Evolutionary conservation across 2,329 filamentous ascomycete genomes (phyloP).

Genomic region (Eurotiales sp.): DNA sequence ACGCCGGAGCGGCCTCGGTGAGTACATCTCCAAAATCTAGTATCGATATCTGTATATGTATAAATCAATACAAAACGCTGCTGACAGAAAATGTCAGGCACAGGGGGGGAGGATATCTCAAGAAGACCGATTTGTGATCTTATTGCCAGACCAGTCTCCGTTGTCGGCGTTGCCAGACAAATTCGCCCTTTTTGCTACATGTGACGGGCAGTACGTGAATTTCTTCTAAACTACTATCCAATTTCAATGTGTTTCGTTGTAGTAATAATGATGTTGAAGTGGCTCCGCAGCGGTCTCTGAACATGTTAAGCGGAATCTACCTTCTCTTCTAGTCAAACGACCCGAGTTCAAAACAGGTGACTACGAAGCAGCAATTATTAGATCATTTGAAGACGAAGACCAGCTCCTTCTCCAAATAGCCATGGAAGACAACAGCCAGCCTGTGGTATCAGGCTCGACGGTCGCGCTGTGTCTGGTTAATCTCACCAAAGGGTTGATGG

Average conservation of each 20-base stretch:
- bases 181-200: slow-evolving; percentile 31
- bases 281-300: slow-evolving; percentile 31
- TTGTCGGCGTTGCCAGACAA: slow-evolving; percentile 24
- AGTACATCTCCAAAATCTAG: too few relatives aligned
- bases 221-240: too few relatives aligned
- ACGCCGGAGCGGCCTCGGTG: slow-evolving; percentile 29
- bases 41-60: too few relatives aligned
- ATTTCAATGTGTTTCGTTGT: too few relatives aligned
- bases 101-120: slow-evolving; percentile 28
- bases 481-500: slow-evolving; percentile 27
- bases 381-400: slow-evolving; percentile 29
- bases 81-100: slow-evolving; percentile 19
- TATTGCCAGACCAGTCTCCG: slow-evolving; percentile 29
- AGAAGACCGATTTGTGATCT: slow-evolving; percentile 29
- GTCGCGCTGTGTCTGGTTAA: slow-evolving; percentile 33
- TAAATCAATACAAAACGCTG: too few relatives aligned
- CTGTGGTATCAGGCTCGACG: slow-evolving; percentile 30
- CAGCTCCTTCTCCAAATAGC: slow-evolving; percentile 25
- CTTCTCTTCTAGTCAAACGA: slow-evolving; percentile 23
- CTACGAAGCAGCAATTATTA: slow-evolving; percentile 29
- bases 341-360: slow-evolving; percentile 28
- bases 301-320: slow-evolving; percentile 27
- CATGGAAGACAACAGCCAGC: slow-evolving; percentile 22
- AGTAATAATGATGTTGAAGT: slow-evolving; percentile 19
- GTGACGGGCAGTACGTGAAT: slow-evolving; percentile 32